Base-by-base conservation (phyloP, 371 early-diverging fungal genomes). In the Dinochytrium kinnereticum region DNA sequence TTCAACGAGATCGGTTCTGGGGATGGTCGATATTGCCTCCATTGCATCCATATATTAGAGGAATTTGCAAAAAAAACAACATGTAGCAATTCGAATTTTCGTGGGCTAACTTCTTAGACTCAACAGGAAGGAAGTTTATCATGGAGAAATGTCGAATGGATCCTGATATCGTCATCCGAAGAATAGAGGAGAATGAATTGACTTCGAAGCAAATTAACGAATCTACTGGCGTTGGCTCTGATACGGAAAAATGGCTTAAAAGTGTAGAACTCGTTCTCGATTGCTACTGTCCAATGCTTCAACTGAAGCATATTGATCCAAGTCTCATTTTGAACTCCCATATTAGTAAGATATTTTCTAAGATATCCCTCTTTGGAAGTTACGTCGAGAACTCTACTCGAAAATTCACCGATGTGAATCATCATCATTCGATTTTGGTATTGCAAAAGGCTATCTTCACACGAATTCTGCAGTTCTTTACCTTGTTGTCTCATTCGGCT, bases 1-100 rank as follows among this genome's bases (percentile, higher is more conserved):
- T 86, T 93, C 44, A 74, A 64, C 1, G 87, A 93, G 73, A 84
- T 86, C 0, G 82, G 87, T 0, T 69, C 79, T 26, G 59, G 73
- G 1, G 90, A 91, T 53, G 74, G 84, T 7, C 84, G 84, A 19
- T 94, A 92, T 74, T 85, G 92, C 0, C 88, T 82, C 51, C 77
- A 82, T 2, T 91, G 92, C 74, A 84, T 91, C 69, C 80, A 76
- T 24, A 76, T 92, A 7, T 85, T 91, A 69, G 82, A 85, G 53
- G 76, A 83, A 37, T 87, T 90, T 71, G 76, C 80, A 0, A 71
- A 76, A 34, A 69, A 80, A 1, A 72, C 81, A 24, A 75, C 82
- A 51, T 77, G 88, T 85, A 70, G 61, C 40, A 44, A 36, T 24
- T n/a, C 1, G 1, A 24, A 53, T 40, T 24, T 15, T 51, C 50